Percentiles rank a stretch among this genome's conserved stretches.
These are phyloP conservation scores for Lasiodiplodia hormozganensis DNA, from an alignment of 2,329 filamentous ascomycete species.

Conservation along the genomic window DNA sequence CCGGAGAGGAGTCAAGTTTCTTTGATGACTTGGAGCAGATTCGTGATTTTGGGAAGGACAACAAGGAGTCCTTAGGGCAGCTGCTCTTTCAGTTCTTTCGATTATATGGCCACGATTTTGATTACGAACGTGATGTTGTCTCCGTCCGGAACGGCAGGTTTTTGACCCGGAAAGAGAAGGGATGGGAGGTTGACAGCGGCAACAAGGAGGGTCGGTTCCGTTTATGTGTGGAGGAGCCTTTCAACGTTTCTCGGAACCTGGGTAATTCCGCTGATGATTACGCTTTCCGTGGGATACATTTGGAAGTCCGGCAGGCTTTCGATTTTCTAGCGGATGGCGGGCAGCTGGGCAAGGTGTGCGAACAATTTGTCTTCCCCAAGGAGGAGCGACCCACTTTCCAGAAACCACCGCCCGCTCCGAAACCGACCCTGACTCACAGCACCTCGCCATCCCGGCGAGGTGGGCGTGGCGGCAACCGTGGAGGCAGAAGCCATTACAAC, in stretches of 20 bases:
- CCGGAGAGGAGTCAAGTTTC: constrained; percentile 77
- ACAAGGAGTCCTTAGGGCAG: constrained; percentile 81
- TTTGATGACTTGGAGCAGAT: constrained; percentile 84
- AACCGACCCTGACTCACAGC: constrained; percentile 61
- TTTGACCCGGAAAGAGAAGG: constrained; percentile 82
- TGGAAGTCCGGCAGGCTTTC: constrained; percentile 89
- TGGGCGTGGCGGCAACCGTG: constrained; percentile 56
- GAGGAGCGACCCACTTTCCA: constrained; percentile 66
- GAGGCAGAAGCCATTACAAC: constrained; percentile 54
- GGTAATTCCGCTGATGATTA: constrained; percentile 97
- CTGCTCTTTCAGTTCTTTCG: constrained; percentile 96
- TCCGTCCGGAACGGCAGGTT: constrained; percentile 84
- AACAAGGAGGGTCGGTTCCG: constrained; percentile 67
- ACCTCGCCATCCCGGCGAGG: constrained; percentile 56
- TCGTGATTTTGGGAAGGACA: constrained; percentile 75
- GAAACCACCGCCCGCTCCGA: constrained; percentile 57
- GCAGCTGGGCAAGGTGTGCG: constrained; percentile 83
- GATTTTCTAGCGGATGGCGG: constrained; percentile 75
- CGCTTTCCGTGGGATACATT: constrained; percentile 87
- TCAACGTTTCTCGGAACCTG: constrained; percentile 86
- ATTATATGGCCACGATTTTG: constrained; percentile 90
- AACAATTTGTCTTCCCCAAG: constrained; percentile 85
- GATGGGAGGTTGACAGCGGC: constrained; percentile 73
- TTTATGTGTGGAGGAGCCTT: constrained; percentile 95
- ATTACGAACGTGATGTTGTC: constrained; percentile 83